These are phyloP conservation scores for Phanerochaete sordida DNA, from an alignment of 768 basidiomycete genomes.

Conservation along the genomic window DNA sequence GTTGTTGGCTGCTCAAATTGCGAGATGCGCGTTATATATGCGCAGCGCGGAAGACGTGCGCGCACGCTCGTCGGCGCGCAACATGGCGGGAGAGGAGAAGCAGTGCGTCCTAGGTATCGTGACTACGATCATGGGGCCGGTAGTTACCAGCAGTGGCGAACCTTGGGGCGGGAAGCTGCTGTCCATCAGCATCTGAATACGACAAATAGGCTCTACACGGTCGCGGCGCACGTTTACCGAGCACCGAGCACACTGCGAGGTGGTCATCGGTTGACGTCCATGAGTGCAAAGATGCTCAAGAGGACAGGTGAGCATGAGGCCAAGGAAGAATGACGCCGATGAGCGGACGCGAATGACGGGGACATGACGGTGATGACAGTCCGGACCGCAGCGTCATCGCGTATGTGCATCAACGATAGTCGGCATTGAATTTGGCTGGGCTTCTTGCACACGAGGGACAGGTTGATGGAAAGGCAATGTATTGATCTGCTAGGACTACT, in stretches of 20 bases:
- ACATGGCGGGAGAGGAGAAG: background rate
- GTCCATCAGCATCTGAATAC: background rate
- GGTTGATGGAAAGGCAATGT: background rate
- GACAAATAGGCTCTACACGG: background rate
- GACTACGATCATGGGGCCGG: conserved; percentile 3
- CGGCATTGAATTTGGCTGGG: background rate
- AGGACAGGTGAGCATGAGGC: background rate
- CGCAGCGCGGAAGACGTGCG: background rate
- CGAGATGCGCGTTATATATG: background rate
- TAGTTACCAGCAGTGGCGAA: background rate
- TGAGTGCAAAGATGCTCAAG: background rate
- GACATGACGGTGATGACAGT: background rate
- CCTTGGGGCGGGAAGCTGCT: background rate
- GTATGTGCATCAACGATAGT: background rate
- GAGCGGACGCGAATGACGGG: background rate
- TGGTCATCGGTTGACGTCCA: background rate
- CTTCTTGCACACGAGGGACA: background rate
- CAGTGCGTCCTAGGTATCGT: background rate
- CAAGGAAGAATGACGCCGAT: background rate
- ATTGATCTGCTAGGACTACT: background rate
- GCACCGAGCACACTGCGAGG: background rate
- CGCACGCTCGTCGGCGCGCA: background rate
- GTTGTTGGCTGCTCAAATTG: too few species aligned
- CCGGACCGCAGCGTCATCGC: background rate
- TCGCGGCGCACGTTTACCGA: background rate